Evolutionary conservation across 495 filamentous ascomycete genomes (phyloP), one percentile per base, ranked within the genome.

Genomic region (Lasiosphaeria miniovina): DNA sequence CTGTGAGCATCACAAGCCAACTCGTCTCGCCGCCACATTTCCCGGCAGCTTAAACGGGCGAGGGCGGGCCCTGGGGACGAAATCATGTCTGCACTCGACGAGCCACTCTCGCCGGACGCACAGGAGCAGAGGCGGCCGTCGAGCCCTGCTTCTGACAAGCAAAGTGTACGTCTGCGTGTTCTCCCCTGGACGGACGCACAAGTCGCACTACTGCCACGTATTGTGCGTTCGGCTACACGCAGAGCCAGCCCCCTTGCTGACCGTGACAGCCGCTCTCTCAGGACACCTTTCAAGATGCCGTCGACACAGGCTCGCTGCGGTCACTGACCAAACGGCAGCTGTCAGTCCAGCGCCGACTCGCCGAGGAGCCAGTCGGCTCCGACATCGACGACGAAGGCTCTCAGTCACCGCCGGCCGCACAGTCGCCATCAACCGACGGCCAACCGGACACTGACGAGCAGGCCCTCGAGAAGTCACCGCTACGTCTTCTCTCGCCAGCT

Each of bases 231-330:
- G 32, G 43, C 51, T 36, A 31, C 38, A 35, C 32, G 1, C 50
- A 15, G 14, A 53, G 24, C 32, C 56, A 55, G 31, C 52, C 17
- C 36, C 48, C 11, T 15, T 31, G 54, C 54, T 57, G 38, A 57
- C 54, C 40, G n/a, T 49, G 15, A 46, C 6, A 10, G 31, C 41
- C 49, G 52, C 41, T 63, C 43, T 52, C 50, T 24, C 72, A 91
- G 88, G 89, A 92, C 59, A 84, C 85, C 24, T 92, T 91, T 58
- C 88, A 91, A 68, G 88, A 93, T 75, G 88, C 88, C 58, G 76
- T 83, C 63, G 89, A 90, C 73, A 78, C 74, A 14, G 69, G 72
- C 52, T 79, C 76, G 45, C 65, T 77, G 32, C 72, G 78, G 46
- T 79, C 78, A 8, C 65, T 81, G 61, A 81, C 77, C 67, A 77